Conservation (phyloP, 805 yeast genomes). For the Candida boleticola region DNA sequence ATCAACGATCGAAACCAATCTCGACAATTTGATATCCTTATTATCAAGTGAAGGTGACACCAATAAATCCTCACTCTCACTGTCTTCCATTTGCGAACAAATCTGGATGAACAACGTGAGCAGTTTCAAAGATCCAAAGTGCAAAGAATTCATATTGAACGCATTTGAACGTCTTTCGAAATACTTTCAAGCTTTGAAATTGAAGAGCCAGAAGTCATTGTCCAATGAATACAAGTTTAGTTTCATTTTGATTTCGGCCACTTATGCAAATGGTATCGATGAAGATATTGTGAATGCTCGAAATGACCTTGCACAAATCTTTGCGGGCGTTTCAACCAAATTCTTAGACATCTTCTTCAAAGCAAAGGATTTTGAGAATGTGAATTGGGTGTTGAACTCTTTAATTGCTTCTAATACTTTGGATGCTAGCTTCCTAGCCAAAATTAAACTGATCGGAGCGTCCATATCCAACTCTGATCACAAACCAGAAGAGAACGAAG, state of each 20-base stretch:
- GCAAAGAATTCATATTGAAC: neutral
- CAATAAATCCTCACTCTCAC: neutral
- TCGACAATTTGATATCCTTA: conserved; percentile 18
- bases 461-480: neutral
- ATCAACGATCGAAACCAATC: conserved; percentile 49
- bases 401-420: neutral
- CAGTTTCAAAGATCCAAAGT: neutral
- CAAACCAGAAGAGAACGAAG: neutral
- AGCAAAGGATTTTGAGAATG: neutral
- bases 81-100: neutral
- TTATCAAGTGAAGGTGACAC: conserved; percentile 13
- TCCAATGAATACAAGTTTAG: neutral
- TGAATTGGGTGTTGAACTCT: neutral
- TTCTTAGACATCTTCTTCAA: neutral
- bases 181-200: neutral
- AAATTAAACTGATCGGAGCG: conserved; percentile 1
- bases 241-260: neutral
- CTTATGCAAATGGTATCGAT: neutral
- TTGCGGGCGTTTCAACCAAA: neutral
- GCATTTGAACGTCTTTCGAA: neutral
- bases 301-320: neutral
- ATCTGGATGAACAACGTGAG: neutral
- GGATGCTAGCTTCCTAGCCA: neutral
- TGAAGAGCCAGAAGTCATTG: neutral
- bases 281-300: neutral